These are phyloP conservation scores for Candida glaebosa DNA, from an alignment of 805 yeast species.

Conservation along the genomic window DNA sequence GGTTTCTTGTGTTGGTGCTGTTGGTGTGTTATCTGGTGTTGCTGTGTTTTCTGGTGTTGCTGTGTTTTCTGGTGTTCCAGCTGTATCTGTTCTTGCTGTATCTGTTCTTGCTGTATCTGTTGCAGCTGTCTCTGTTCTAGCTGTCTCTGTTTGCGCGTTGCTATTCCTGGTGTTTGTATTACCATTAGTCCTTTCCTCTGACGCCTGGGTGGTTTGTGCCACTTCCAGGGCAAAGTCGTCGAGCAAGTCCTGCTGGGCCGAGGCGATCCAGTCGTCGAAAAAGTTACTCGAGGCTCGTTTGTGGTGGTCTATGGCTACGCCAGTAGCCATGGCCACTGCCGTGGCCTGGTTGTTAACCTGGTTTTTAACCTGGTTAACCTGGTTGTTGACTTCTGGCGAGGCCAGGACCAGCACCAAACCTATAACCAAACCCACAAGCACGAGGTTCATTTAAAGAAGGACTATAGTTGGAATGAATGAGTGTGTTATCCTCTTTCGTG, in stretches of 20 bases:
- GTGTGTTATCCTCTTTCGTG: too few species aligned
- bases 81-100: not conserved
- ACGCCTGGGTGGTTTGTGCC: too few species aligned
- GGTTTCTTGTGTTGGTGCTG: too few species aligned
- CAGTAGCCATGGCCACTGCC: too few species aligned
- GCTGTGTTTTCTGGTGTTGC: not conserved
- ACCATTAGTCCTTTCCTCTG: too few species aligned
- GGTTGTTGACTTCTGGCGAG: not conserved
- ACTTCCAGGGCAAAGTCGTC: not conserved
- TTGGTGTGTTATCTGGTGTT: not conserved
- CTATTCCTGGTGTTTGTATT: too few species aligned
- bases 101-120: not conserved
- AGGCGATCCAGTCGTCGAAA: slow-evolving; percentile 1
- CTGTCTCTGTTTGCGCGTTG: not conserved
- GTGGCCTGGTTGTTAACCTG: too few species aligned
- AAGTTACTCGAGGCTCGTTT: not conserved
- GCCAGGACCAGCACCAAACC: not conserved
- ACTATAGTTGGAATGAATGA: slow-evolving; percentile 1
- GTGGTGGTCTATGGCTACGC: not conserved
- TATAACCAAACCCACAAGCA: not conserved
- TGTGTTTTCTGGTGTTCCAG: not conserved
- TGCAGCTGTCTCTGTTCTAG: not conserved
- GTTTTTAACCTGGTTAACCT: too few species aligned
- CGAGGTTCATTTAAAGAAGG: not conserved
- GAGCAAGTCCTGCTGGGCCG: not conserved